Percentiles rank a stretch among this genome's conserved stretches.
These are phyloP conservation scores for Hyphochytrium catenoides DNA, from an alignment of 352 stramenopile genomes.

Conservation along the genomic window DNA sequence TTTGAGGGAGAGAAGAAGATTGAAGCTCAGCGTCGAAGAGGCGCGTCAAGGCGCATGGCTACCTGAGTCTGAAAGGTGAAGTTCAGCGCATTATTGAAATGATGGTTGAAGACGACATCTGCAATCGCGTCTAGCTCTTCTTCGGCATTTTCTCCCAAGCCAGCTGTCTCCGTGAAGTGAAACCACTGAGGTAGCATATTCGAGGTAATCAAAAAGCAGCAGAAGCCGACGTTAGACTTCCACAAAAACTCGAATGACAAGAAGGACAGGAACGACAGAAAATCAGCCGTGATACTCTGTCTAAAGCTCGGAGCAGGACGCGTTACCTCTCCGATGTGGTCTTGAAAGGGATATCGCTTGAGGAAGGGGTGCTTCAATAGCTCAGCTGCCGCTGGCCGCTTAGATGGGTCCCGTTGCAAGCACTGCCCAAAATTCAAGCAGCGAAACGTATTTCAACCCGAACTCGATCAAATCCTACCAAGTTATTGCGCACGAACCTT, in stretches of 20 bases:
- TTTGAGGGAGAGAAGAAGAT: neutral
- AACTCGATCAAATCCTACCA: neutral
- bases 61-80: constrained; percentile 46
- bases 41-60: constrained; percentile 1
- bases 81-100: constrained; percentile 39
- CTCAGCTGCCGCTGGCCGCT: constrained; percentile 28
- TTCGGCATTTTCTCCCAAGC: constrained; percentile 27
- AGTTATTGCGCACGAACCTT: constrained; percentile 12
- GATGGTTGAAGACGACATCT: constrained; percentile 44
- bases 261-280: neutral
- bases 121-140: constrained; percentile 30
- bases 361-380: constrained; percentile 44
- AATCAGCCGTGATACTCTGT: neutral
- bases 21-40: neutral
- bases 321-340: constrained; percentile 39
- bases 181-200: too few relatives aligned
- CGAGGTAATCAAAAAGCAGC: constrained; percentile 4
- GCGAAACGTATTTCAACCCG: neutral
- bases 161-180: constrained; percentile 23
- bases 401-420: constrained; percentile 28
- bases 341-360: constrained; percentile 26
- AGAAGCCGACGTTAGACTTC: constrained; percentile 1
- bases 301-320: neutral
- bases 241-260: constrained; percentile 6
- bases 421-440: constrained; percentile 20